A percentile compares a stretch with the other conserved stretches of the same genome.
Evolutionary conservation across 371 early-diverging fungal species (phyloP).

Genomic region (Chytridium lagenaria): DNA sequence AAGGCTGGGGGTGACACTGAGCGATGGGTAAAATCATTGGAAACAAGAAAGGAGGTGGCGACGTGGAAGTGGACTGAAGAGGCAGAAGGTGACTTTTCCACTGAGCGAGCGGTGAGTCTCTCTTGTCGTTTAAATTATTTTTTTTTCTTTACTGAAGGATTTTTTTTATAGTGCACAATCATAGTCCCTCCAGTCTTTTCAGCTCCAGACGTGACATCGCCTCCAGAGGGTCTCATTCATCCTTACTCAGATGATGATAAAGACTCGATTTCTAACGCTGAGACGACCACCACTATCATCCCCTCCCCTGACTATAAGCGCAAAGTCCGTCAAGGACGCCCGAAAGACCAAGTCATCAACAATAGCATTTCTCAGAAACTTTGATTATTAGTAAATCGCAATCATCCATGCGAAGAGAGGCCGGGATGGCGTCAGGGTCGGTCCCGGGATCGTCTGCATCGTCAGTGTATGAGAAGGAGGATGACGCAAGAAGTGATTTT

Average conservation of each 20-base stretch:
- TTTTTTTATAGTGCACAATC: background rate
- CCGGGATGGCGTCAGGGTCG: too few species aligned
- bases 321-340: background rate
- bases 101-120: background rate
- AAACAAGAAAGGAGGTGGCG: background rate
- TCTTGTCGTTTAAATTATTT: too few species aligned
- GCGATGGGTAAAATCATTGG: background rate
- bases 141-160: too few species aligned
- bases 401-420: too few species aligned
- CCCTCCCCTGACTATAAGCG: background rate
- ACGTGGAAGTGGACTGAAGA: background rate
- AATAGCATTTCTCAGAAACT: background rate
- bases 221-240: background rate
- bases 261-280: background rate
- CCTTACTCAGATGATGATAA: background rate
- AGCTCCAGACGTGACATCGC: background rate
- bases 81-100: background rate
- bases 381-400: too few species aligned
- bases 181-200: conserved; percentile 1
- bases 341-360: background rate
- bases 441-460: too few species aligned
- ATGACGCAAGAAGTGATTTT: too few species aligned
- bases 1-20: background rate
- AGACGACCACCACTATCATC: background rate
- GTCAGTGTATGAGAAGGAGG: too few species aligned